Conservation (phyloP, 352 stramenopile species). For the Lagenidium giganteum region DNA sequence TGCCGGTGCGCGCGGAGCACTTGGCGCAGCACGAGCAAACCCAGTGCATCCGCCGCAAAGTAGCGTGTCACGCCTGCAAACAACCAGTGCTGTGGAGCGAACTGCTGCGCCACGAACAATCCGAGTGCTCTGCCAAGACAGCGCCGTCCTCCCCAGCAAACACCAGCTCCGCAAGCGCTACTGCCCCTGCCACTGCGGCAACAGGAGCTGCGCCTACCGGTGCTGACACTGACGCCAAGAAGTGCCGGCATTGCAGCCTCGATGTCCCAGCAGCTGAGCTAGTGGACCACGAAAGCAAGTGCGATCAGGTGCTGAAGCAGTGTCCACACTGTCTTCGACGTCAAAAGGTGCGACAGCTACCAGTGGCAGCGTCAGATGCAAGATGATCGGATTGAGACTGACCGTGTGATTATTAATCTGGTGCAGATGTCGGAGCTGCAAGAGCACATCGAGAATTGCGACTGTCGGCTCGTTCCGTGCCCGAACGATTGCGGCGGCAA, state of each 20-base stretch:
- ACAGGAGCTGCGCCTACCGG: not conserved
- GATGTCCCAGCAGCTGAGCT: slow-evolving; percentile 43
- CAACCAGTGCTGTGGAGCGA: slow-evolving; percentile 36
- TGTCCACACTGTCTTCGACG: slow-evolving; percentile 76
- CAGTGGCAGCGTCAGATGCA: too few species aligned
- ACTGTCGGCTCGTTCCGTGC: slow-evolving; percentile 72
- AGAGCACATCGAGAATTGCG: slow-evolving; percentile 79
- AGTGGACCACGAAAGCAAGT: slow-evolving; percentile 68
- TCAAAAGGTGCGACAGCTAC: too few species aligned
- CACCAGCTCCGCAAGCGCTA: not conserved
- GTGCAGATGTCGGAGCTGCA: slow-evolving; percentile 59
- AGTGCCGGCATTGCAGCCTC: slow-evolving; percentile 56
- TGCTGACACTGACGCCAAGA: slow-evolving; percentile 24
- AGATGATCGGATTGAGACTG: not conserved
- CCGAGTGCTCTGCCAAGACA: slow-evolving; percentile 13
- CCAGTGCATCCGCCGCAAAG: slow-evolving; percentile 48
- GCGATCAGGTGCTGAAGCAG: slow-evolving; percentile 79
- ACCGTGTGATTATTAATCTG: not conserved
- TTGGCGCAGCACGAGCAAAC: slow-evolving; percentile 47
- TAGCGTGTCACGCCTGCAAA: slow-evolving; percentile 34
- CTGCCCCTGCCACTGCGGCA: not conserved
- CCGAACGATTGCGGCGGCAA: slow-evolving; percentile 76
- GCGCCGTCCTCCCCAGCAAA: not conserved
- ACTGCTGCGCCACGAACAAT: slow-evolving; percentile 32
- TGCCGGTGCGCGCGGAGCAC: slow-evolving; percentile 42